A percentile compares a stretch with the other conserved stretches of the same genome.
Evolutionary conservation across 352 stramenopile species (phyloP).

Genomic region (Globisporangium camurandrum): DNA sequence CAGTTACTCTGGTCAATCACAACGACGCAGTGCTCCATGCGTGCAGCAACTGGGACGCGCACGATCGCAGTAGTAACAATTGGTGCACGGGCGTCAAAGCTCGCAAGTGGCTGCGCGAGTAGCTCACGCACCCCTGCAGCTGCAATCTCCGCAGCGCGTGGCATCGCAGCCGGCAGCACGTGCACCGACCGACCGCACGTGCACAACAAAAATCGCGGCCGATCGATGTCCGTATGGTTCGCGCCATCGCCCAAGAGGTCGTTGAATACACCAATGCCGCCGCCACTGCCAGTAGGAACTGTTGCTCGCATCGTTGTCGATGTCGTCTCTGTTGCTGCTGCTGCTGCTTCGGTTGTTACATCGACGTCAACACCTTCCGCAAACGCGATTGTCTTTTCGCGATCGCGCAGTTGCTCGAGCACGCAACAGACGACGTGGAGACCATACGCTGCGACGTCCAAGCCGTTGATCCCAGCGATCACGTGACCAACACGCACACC

Average conservation of each 20-base stretch:
- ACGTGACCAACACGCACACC: constrained; percentile 30
- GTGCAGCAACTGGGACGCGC: constrained; percentile 41
- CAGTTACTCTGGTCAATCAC: constrained; percentile 60
- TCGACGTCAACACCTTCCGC: constrained; percentile 15
- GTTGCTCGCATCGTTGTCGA: too few species aligned
- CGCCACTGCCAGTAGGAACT: background rate
- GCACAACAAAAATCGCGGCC: constrained; percentile 45
- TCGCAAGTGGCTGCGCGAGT: constrained; percentile 35
- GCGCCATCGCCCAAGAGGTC: constrained; percentile 5
- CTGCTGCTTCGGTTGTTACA: background rate
- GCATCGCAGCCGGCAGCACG: constrained; percentile 38
- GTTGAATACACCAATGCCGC: constrained; percentile 10
- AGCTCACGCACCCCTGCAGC: constrained; percentile 39
- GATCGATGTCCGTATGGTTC: constrained; percentile 27
- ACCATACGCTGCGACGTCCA: constrained; percentile 33
- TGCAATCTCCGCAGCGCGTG: constrained; percentile 52
- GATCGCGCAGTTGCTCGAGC: constrained; percentile 41
- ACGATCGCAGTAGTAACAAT: constrained; percentile 45
- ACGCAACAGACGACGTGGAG: constrained; percentile 34
- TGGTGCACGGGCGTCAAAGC: constrained; percentile 32
- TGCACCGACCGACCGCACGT: constrained; percentile 50
- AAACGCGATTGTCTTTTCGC: constrained; percentile 48
- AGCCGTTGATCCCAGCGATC: constrained; percentile 47
- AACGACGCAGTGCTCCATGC: constrained; percentile 54
- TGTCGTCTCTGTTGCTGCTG: background rate